Evolutionary conservation across 2,329 filamentous ascomycete genomes (phyloP), one percentile per base, ranked within the genome.

Genomic region (Exophiala sp.): DNA sequence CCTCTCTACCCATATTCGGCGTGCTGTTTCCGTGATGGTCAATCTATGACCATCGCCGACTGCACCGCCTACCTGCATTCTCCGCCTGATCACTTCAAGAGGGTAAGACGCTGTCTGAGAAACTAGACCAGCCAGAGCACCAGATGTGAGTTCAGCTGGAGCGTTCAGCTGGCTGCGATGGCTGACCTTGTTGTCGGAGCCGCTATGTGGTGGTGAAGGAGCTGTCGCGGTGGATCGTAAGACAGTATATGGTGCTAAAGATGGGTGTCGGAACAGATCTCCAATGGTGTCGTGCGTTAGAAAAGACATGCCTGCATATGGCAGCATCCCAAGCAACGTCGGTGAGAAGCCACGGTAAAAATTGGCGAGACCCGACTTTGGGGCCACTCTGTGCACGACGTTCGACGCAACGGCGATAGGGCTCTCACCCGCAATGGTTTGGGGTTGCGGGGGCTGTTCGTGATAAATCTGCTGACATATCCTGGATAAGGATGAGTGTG

Each of bases 11-110:
- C 84, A 84, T 59, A 99, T 94, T 67, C 84, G 80, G 60, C 73
- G 75, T 2, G 85, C 85, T 1, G 92, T 95, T 73, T 97, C 92
- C 12, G 76, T 74, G 60, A 99, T 89, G 47, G 84, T 78, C 42
- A 96, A 72, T 42, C 88, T 78, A 64, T 84, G 89, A 0, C 92
- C 91, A 68, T 97, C 91, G 1, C 94, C 94, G 0, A 97, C 90
- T 0, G 92, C 91, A 9, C 92, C 94, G 44, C 90, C 89, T 11
- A 99, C 94, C 69, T 99, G 94, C 92, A 99, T 97, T 44, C 94
- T 81, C 60, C 94, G 81, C 56, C 94, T 79, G 54, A 97, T 87
- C 12, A 99, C 89, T 71, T 99, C 94, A 2, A 99, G 78, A 4
- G 94, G 94, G 69, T 99, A 99, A 12, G 91, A 95, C 0, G 86